Conservation (phyloP, 164 flowering plant genomes). For the Vitis labrusca region DNA sequence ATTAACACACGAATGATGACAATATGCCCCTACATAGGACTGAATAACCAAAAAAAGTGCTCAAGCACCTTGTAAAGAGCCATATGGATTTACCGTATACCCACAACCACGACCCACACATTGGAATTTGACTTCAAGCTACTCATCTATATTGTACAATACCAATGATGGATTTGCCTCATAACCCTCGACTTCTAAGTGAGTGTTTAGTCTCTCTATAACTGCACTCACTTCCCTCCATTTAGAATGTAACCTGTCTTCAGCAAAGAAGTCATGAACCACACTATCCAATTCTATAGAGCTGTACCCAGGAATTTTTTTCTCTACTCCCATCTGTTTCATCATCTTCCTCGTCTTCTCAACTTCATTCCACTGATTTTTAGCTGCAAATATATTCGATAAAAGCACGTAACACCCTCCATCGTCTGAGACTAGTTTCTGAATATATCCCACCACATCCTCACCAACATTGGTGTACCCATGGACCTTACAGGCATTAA, state of each 20-base stretch:
- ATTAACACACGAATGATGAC: no score
- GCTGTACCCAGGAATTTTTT: slow-evolving; percentile 40
- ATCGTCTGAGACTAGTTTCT: slow-evolving; percentile 24
- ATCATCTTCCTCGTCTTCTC: slow-evolving; percentile 27
- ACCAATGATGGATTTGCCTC: neutral
- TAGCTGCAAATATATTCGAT: slow-evolving; percentile 38
- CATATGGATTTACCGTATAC: no score
- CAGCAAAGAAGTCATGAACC: slow-evolving; percentile 38
- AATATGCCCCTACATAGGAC: no score
- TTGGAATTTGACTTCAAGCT: neutral
- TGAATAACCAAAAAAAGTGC: no score
- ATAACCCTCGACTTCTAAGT: slow-evolving; percentile 3
- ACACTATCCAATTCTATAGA: slow-evolving; percentile 29
- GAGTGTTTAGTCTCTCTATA: neutral
- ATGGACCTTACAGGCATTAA: slow-evolving; percentile 38
- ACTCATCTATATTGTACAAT: neutral
- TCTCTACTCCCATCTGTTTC: slow-evolving; percentile 23
- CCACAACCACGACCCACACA: no score
- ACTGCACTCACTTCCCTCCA: neutral
- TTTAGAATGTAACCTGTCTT: slow-evolving; percentile 16
- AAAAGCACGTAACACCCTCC: slow-evolving; percentile 32
- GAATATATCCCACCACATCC: slow-evolving; percentile 11
- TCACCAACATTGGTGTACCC: slow-evolving; percentile 24
- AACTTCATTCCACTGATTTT: slow-evolving; percentile 33
- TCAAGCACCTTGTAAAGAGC: no score